phyloP scores from a whole-genome alignment of 2,329 filamentous ascomycete species.

The Sclerotinia nivalis region DNA sequence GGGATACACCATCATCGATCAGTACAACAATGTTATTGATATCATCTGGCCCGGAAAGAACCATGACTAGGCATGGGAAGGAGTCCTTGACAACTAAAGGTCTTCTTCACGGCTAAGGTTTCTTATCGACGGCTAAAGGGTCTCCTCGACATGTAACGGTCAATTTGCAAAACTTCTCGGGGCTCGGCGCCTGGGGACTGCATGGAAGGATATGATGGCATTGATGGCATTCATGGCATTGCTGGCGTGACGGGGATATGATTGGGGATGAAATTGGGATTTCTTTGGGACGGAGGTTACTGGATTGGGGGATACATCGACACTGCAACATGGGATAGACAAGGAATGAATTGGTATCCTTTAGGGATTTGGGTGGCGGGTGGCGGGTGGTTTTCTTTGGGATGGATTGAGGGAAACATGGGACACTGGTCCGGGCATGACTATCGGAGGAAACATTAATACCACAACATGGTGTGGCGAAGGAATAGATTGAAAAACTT shows the following conservation, averaged over 20 bases:
- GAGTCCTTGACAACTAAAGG: background rate
- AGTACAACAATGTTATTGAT: background rate
- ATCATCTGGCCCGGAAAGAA: background rate
- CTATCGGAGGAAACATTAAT: background rate
- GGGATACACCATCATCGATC: background rate
- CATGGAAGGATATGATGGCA: background rate
- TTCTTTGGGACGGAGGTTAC: too few species aligned
- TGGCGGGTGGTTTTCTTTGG: too few species aligned
- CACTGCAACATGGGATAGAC: background rate
- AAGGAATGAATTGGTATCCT: background rate
- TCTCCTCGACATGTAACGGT: background rate
- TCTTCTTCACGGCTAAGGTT: background rate
- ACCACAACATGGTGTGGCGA: background rate
- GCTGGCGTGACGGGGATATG: background rate
- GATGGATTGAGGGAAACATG: too few species aligned
- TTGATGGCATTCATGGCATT: background rate
- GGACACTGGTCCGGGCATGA: background rate
- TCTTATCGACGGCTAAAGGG: background rate
- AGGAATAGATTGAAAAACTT: background rate
- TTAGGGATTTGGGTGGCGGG: too few species aligned
- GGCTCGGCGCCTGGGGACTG: background rate
- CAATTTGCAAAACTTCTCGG: background rate
- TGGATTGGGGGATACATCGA: background rate
- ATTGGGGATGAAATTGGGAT: background rate
- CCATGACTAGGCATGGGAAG: background rate